These are phyloP conservation scores for Epichloe aotearoae DNA, from an alignment of 2,329 filamentous ascomycete genomes.

Conservation along the genomic window DNA sequence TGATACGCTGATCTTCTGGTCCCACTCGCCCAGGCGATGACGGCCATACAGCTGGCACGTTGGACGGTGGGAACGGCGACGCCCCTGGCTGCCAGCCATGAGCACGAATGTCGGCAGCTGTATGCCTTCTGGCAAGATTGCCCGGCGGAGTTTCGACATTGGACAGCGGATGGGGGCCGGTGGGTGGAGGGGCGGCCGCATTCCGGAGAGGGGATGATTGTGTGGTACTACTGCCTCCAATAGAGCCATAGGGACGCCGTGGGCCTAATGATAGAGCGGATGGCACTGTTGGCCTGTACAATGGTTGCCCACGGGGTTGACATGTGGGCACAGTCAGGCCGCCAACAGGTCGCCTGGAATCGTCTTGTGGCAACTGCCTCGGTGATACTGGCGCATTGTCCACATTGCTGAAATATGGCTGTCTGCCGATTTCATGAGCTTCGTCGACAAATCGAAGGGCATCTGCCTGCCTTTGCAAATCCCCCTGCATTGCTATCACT, in stretches of 20 bases:
- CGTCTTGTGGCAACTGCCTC: constrained; percentile 74
- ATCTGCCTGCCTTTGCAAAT: constrained; percentile 49
- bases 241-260: constrained; percentile 73
- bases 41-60: constrained; percentile 40
- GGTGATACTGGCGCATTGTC: constrained; percentile 77
- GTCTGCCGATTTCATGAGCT: constrained; percentile 54
- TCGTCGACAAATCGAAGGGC: constrained; percentile 45
- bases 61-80: constrained; percentile 51
- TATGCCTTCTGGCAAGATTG: constrained; percentile 73
- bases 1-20: constrained; percentile 40
- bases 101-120: constrained; percentile 87
- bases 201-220: constrained; percentile 65
- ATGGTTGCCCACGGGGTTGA: constrained; percentile 43
- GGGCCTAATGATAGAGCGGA: constrained; percentile 70
- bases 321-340: constrained; percentile 51
- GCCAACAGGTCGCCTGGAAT: constrained; percentile 54
- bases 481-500: constrained; percentile 44
- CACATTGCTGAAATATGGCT: constrained; percentile 51
- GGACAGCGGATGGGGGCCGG: constrained; percentile 51
- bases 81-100: constrained; percentile 58
- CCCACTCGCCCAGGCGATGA: constrained; percentile 37
- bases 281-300: constrained; percentile 66
- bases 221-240: constrained; percentile 55
- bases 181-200: constrained; percentile 50
- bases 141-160: constrained; percentile 49